Evolutionary conservation across 2,329 filamentous ascomycete species (phyloP).

Genomic region (Aspergillus eucalypticola): DNA sequence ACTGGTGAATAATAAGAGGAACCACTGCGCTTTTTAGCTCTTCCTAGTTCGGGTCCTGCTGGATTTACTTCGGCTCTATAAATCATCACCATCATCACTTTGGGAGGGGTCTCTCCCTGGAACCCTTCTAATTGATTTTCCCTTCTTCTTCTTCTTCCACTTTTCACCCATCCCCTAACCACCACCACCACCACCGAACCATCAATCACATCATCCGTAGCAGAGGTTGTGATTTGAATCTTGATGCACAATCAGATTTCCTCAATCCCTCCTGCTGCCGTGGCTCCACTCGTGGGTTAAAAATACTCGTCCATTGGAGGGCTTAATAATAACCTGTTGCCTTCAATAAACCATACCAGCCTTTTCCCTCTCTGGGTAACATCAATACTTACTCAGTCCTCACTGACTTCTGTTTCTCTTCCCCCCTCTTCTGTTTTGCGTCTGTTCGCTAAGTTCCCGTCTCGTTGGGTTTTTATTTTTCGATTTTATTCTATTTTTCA

Average conservation of each 20-base stretch:
- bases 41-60: not conserved
- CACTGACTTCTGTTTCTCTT: too few relatives aligned
- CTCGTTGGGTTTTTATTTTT: not conserved
- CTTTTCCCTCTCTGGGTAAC: not conserved
- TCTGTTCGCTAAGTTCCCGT: too few relatives aligned
- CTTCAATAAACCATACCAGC: not conserved
- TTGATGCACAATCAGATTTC: not conserved
- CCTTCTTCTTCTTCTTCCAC: not conserved
- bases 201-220: too few relatives aligned
- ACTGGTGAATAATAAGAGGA: constrained; percentile 8
- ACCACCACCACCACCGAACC: too few relatives aligned
- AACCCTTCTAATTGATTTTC: not conserved
- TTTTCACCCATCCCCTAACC: not conserved
- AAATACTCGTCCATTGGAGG: not conserved
- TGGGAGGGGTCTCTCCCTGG: not conserved
- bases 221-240: not conserved
- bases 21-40: not conserved
- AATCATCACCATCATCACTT: not conserved
- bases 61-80: not conserved
- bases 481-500: not conserved
- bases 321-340: constrained; percentile 1
- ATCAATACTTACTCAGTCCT: not conserved
- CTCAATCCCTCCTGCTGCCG: not conserved
- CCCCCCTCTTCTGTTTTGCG: too few relatives aligned
- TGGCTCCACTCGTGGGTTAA: constrained; percentile 1